Evolutionary conservation across 179 eudicot species (phyloP), one percentile per base, ranked within the genome.

Genomic region (Pouteria campechiana): DNA sequence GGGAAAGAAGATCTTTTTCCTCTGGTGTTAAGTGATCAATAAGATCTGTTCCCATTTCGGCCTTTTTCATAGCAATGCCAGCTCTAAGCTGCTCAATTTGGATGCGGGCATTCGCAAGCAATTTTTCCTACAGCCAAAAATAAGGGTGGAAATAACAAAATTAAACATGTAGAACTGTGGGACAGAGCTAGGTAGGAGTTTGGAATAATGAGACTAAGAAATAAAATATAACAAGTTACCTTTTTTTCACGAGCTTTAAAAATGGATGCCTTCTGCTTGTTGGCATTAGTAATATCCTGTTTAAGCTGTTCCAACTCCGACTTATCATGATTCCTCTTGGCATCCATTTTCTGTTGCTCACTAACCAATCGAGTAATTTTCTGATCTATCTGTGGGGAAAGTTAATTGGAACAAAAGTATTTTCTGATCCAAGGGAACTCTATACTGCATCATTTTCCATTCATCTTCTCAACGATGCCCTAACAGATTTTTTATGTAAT

Each of bases 41-140:
- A 65, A 92, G 94, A n/a, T 87, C 94, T 14, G 99, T 92, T 24
- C 96, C 94, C 88, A 92, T 87, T 63, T 92, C 99, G 37, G 64
- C 81, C 65, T 37, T 65, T 61, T 92, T 92, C 64, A 68, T 65
- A 22, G 70, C 51, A 37, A 88, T 65, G 61, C 67, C 83, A 38
- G 72, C 72, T 56, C 63, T 67, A 42, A 79, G 80, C 76, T 88
- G 96, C 47, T 68, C 73, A 60, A 92, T 80, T 63, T 92, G 94
- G 45, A 70, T 63, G 57, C 54, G 52, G 32, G 69, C 68, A 46
- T 69, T 83, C 30, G 78, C 48, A 54, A 92, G 83, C 66, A 75
- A 55, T 58, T 88, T 92, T 46, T 63, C 83, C 99, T 92, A 48
- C 50, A 74, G 48, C 45, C 5, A 36, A n/a, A n/a, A n/a, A n/a